Evolutionary conservation across 2,329 filamentous ascomycete species (phyloP).

Genomic region (Metarhizium album): DNA sequence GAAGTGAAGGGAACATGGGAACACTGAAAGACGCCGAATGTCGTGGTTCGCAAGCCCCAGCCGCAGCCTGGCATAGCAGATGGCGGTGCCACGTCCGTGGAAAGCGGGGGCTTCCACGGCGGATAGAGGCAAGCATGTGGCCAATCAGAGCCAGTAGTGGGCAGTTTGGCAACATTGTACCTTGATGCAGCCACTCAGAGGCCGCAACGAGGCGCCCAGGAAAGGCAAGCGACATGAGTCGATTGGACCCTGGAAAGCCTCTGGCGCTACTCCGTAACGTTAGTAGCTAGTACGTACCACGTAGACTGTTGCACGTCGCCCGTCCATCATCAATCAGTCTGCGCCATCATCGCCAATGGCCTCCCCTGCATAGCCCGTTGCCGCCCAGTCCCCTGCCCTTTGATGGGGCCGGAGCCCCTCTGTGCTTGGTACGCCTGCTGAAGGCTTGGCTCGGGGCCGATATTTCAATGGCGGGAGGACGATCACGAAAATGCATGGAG

Average conservation of each 20-base stretch:
- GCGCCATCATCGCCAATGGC: not conserved
- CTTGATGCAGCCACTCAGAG: slow-evolving; percentile 1
- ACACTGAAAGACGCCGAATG: too few relatives aligned
- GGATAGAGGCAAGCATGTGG: not conserved
- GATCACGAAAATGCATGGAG: too few relatives aligned
- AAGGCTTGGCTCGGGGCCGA: not conserved
- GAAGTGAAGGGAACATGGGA: too few relatives aligned
- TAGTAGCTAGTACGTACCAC: too few relatives aligned
- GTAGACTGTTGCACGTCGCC: not conserved
- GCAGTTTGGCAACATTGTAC: not conserved
- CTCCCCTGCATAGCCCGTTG: slow-evolving; percentile 2
- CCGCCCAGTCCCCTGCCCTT: slow-evolving; percentile 5
- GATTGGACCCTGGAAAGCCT: not conserved
- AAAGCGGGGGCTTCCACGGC: not conserved
- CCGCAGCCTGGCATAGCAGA: too few relatives aligned
- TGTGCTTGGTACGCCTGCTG: not conserved
- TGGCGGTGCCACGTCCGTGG: too few relatives aligned
- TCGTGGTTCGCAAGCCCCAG: too few relatives aligned
- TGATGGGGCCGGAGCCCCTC: slow-evolving; percentile 1
- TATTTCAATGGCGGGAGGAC: not conserved
- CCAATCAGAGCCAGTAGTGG: not conserved
- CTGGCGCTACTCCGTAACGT: not conserved
- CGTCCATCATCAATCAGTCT: too few relatives aligned
- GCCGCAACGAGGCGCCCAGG: not conserved
- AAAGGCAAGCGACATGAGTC: not conserved